Evolutionary conservation across 2,329 filamentous ascomycete species (phyloP).

Genomic region (Rugonectria rugulosa): DNA sequence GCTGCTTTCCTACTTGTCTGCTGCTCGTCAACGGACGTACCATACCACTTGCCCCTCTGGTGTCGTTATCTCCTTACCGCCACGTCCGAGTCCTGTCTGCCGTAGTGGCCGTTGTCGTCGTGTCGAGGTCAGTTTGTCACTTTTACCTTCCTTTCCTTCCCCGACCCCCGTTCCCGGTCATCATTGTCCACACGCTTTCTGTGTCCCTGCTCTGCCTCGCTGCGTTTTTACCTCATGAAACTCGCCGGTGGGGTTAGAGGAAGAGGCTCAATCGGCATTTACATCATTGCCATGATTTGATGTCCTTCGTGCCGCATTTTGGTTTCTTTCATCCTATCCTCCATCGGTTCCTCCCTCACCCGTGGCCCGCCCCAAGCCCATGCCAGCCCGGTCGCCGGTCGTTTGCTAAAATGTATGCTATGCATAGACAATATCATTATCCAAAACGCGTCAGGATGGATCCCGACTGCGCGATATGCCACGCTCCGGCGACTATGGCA

Average conservation of each 20-base stretch:
- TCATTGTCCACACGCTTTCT: conserved; percentile 26
- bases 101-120: conserved; percentile 30
- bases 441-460: conserved; percentile 69
- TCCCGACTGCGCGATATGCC: conserved; percentile 73
- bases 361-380: conserved; percentile 20
- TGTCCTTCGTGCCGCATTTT: conserved; percentile 34
- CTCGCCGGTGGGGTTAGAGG: conserved; percentile 39
- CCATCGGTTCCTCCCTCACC: conserved; percentile 19
- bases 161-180: conserved; percentile 29
- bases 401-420: conserved; percentile 60
- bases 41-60: conserved; percentile 39
- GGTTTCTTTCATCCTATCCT: conserved; percentile 9
- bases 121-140: conserved; percentile 42
- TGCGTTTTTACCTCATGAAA: conserved; percentile 38
- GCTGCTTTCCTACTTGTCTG: conserved; percentile 34
- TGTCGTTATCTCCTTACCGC: conserved; percentile 41
- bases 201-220: conserved; percentile 28
- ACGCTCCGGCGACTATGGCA: conserved; percentile 62
- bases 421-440: conserved; percentile 55
- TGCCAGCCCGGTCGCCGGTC: conserved; percentile 27
- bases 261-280: conserved; percentile 32
- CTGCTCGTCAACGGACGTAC: conserved; percentile 34
- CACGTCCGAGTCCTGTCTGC: conserved; percentile 35
- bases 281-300: conserved; percentile 38
- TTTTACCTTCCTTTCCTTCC: conserved; percentile 28